Percentiles rank a stretch among this genome's conserved stretches.
These are phyloP conservation scores for Talaromyces borbonicus DNA, from an alignment of 495 filamentous ascomycete species.

Conservation along the genomic window DNA sequence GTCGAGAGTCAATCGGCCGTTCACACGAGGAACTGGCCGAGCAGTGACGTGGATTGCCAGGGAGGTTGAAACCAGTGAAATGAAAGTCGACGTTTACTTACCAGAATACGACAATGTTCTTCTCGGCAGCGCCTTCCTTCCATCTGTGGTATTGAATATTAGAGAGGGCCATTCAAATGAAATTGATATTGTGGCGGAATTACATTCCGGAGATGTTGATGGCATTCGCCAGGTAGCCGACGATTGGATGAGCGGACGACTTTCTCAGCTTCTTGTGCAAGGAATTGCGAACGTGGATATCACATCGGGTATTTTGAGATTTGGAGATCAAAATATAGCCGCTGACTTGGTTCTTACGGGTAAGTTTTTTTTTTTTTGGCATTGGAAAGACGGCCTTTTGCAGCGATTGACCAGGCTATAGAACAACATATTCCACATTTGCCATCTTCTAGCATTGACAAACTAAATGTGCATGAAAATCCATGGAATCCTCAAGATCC, in stretches of 20 bases:
- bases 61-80: constrained; percentile 57
- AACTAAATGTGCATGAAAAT: constrained; percentile 65
- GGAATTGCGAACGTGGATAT: constrained; percentile 61
- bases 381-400: neutral
- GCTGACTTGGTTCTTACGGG: constrained; percentile 71
- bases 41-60: constrained; percentile 74
- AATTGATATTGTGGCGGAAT: constrained; percentile 67
- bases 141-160: constrained; percentile 62
- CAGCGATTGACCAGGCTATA: constrained; percentile 10
- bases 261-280: constrained; percentile 55
- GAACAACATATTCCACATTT: constrained; percentile 60
- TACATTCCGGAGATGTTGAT: constrained; percentile 66
- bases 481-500: constrained; percentile 30
- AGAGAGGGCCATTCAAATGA: constrained; percentile 64
- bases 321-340: constrained; percentile 63
- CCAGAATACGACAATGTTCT: constrained; percentile 74
- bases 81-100: constrained; percentile 65
- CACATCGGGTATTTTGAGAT: constrained; percentile 64
- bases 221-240: constrained; percentile 71
- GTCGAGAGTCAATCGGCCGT: constrained; percentile 53
- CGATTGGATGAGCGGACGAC: constrained; percentile 73
- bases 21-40: constrained; percentile 63
- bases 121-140: constrained; percentile 66
- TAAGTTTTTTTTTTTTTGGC: constrained; percentile 37
- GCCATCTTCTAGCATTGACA: constrained; percentile 67